Percentiles rank a stretch among this genome's conserved stretches.
phyloP scores from a whole-genome alignment of 495 filamentous ascomycete genomes.

The Penicillium egyptiacum region DNA sequence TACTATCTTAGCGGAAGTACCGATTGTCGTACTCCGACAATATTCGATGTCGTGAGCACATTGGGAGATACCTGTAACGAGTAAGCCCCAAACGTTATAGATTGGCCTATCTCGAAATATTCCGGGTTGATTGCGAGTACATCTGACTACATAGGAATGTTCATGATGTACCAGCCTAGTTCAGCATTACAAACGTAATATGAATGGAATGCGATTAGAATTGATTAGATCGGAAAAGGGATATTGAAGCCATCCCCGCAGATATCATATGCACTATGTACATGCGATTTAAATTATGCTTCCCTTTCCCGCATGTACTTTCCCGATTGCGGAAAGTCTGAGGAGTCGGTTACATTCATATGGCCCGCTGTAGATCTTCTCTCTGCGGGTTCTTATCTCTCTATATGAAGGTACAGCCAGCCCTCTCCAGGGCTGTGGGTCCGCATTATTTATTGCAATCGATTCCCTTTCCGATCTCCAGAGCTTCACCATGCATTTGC shows the following conservation, averaged over 20 bases:
- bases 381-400: conserved; percentile 1
- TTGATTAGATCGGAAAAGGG: not conserved
- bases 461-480: not conserved
- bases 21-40: not conserved
- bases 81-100: not conserved
- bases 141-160: not conserved
- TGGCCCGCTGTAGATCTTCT: conserved; percentile 1
- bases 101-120: not conserved
- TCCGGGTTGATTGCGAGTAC: not conserved
- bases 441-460: conserved; percentile 10
- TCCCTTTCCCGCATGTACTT: conserved; percentile 12
- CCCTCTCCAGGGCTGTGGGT: not conserved
- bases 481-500: conserved; percentile 19
- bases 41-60: not conserved
- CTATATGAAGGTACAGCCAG: not conserved
- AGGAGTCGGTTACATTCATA: conserved; percentile 2
- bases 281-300: not conserved
- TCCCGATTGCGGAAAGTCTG: conserved; percentile 6
- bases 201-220: not conserved
- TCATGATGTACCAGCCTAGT: not conserved
- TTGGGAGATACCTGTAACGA: not conserved
- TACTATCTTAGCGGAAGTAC: not conserved
- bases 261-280: not conserved
- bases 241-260: not conserved
- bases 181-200: not conserved